A percentile compares a stretch with the other conserved stretches of the same genome.
Conservation (phyloP, 2,329 filamentous ascomycete species). For the Trichoderma simmonsii region DNA sequence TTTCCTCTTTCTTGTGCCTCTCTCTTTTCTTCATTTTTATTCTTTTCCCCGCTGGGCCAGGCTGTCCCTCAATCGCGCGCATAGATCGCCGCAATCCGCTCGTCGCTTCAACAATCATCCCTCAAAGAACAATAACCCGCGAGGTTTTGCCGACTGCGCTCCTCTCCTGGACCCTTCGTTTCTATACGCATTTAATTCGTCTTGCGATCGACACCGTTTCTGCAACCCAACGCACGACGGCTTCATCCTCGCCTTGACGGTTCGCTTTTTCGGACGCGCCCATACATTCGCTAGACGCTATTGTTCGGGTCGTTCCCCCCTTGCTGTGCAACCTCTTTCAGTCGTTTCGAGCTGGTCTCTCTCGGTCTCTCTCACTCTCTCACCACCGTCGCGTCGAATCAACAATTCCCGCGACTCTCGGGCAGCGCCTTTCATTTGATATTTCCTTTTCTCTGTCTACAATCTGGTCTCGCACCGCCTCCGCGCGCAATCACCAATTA, state of each 20-base stretch:
- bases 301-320: slow-evolving; percentile 34
- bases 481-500: neutral
- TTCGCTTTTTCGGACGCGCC: slow-evolving; percentile 33
- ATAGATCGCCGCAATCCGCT: neutral
- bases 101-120: neutral
- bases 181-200: slow-evolving; percentile 33
- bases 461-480: neutral
- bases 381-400: slow-evolving; percentile 24
- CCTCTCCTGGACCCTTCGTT: slow-evolving; percentile 33
- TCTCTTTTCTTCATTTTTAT: slow-evolving; percentile 20
- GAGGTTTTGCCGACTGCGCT: slow-evolving; percentile 30
- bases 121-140: slow-evolving; percentile 9
- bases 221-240: neutral
- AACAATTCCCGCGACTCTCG: slow-evolving; percentile 25
- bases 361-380: slow-evolving; percentile 3
- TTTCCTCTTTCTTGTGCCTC: slow-evolving; percentile 29
- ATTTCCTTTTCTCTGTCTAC: neutral
- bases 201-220: slow-evolving; percentile 9
- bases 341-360: slow-evolving; percentile 47
- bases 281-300: slow-evolving; percentile 45
- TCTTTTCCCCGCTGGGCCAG: slow-evolving; percentile 16
- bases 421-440: slow-evolving; percentile 34
- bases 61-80: slow-evolving; percentile 20
- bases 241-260: slow-evolving; percentile 39
- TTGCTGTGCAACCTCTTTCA: slow-evolving; percentile 28